Base-by-base conservation (phyloP, 345 rosid species). In the Sonneratia caseolaris region DNA sequence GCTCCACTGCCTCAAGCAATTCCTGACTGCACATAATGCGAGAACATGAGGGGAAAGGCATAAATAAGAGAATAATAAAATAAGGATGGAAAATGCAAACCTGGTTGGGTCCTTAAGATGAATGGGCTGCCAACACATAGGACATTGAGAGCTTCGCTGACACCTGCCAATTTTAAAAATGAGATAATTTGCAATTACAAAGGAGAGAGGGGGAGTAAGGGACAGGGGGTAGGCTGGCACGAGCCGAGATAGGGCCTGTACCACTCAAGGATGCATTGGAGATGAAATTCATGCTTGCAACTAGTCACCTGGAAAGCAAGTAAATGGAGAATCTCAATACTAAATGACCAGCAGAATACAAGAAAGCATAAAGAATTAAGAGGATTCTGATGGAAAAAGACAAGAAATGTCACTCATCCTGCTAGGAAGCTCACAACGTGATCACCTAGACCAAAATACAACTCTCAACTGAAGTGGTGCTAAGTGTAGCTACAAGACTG, bases 231-330 rank as follows among this genome's bases (percentile, higher is more conserved):
- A 9, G 22, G 64, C 3, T 21, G 7, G 64, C 7, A n/a, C 3
- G 35, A 57, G 35, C 7, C 1, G n/a, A 57, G 64, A 21, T 19
- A 38, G 49, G 7, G 70, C 38, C 37, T 7, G n/a, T 84, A 89
- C 91, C 95, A 89, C 76, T 89, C 95, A 71, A 89, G 95, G 75
- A 89, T 75, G 78, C 92, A 89, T 68, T 87, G 95, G 70, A 89
- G 92, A 78, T 89, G 95, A 86, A 84, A 89, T 74, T 89, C 92
- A 38, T 89, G 95, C 85, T 74, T 87, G 85, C 95, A 89, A 82
- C 62, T 79, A 66, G 91, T 89, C 77, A 87, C 77, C 94, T 89
- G 81, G 68, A 76, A 74, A 77, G 57, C 64, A 67, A 32, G 75
- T 14, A 37, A 57, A n/a, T 10, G 38, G 18, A 71, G 18, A 37